Evolutionary conservation across 2,329 filamentous ascomycete genomes (phyloP).

Genomic region (Phialocephala subalpina): DNA sequence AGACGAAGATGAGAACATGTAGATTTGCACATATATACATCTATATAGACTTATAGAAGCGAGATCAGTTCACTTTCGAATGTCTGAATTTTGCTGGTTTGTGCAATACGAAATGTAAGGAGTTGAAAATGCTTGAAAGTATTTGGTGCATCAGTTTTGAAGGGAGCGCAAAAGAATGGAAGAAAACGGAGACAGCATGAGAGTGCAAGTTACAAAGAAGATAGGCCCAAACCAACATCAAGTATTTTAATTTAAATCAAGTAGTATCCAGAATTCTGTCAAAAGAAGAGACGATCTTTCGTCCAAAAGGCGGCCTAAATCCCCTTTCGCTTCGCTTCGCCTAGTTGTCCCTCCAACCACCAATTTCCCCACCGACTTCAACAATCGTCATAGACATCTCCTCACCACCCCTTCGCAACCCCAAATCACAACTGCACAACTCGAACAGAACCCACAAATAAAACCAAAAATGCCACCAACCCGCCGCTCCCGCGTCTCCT

Average conservation of each 20-base stretch:
- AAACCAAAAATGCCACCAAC: conserved; percentile 48
- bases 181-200: not conserved
- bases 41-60: not conserved
- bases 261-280: not conserved
- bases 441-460: not conserved
- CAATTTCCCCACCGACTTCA: not conserved
- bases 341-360: conserved; percentile 13
- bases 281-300: not conserved
- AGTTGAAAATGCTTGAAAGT: not conserved
- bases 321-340: not conserved
- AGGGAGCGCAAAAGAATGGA: not conserved
- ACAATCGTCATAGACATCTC: conserved; percentile 14
- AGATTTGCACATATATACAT: not conserved
- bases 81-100: not conserved
- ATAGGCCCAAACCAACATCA: not conserved
- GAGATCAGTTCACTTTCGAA: not conserved
- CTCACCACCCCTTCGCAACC: not conserved
- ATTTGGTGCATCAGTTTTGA: not conserved
- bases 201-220: not conserved
- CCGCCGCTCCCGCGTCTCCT: conserved; percentile 48
- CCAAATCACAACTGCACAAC: not conserved
- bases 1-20: not conserved
- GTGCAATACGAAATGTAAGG: not conserved
- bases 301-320: not conserved
- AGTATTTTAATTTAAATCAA: not conserved